Conservation (phyloP, 495 filamentous ascomycete genomes). For the Lichenothelia convexa region DNA sequence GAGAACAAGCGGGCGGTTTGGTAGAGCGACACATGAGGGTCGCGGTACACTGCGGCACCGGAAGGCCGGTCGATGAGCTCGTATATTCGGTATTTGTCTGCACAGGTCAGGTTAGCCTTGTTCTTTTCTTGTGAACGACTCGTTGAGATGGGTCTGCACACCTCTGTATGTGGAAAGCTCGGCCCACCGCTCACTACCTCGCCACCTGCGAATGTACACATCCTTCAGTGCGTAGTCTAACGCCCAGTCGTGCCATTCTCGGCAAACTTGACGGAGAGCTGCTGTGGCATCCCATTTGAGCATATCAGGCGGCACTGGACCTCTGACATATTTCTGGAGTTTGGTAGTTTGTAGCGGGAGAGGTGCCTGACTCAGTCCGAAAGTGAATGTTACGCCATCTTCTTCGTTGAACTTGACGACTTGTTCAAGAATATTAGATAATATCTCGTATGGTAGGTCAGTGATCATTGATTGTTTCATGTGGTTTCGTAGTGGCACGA, state of each 20-base stretch:
- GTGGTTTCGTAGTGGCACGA: too few species aligned
- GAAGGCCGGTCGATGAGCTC: constrained; percentile 20
- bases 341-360: constrained; percentile 23
- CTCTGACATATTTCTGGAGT: constrained; percentile 30
- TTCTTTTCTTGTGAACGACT: neutral
- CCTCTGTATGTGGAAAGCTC: constrained; percentile 18
- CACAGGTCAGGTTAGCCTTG: too few species aligned
- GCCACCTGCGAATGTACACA: constrained; percentile 32
- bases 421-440: constrained; percentile 29
- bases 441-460: constrained; percentile 32
- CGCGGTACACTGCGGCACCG: constrained; percentile 30
- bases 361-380: constrained; percentile 29
- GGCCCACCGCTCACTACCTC: constrained; percentile 30
- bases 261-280: constrained; percentile 28
- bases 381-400: constrained; percentile 27
- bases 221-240: constrained; percentile 27
- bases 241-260: constrained; percentile 35
- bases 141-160: constrained; percentile 1
- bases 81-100: constrained; percentile 21
- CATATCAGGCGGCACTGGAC: constrained; percentile 28
- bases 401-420: constrained; percentile 27
- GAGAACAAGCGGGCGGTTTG: constrained; percentile 27
- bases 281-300: constrained; percentile 30
- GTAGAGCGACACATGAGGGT: constrained; percentile 30
- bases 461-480: too few species aligned